Evolutionary conservation across 2,329 filamentous ascomycete genomes (phyloP), one percentile per base, ranked within the genome.

Genomic region (Lithohypha guttulata): DNA sequence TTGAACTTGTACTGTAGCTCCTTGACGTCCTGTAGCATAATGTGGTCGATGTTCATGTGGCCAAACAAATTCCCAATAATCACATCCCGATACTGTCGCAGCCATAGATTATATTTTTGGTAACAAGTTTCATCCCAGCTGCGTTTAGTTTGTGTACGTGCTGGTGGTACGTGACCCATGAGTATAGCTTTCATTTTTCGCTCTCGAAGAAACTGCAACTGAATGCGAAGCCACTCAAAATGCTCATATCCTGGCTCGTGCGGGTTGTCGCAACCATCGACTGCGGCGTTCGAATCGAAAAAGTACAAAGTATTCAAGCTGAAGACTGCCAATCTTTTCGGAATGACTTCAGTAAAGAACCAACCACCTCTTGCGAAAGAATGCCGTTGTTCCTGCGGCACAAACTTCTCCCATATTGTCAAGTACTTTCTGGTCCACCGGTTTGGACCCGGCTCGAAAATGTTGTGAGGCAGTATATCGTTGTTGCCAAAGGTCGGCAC

Each of bases 41-140:
- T 98, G 59, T 98, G 91, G 53, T 98, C 91, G 48, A 95, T 83
- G 55, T 98, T 98, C 91, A 98, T 96, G 58, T 98, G 91, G 1
- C 89, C 91, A 55, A 82, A 98, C 4, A 93, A 55, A 18, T 77
- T 77, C 9, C 75, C 77, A 14, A 87, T 71, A 14, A 98, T 71
- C 25, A 98, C 80, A 58, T 98, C 91, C 22, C 91, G 81, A 59
- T 86, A 98, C 58, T 93, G 85, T 50, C 77, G 74, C 53, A 89
- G 65, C 85, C 87, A 96, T 3, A 96, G 65, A 0, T 85, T 82
- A 60, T 94, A 98, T 58, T 93, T 95, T 58, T 95, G 89, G 87
- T 89, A 98, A 63, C 91, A 98, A 0, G 83, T 86, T 66, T 96
- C 89, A 50, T 95, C 86, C 91, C 91, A 98, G 45, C 77, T 78